Percentiles rank a stretch among this genome's conserved stretches.
Conservation (phyloP, 306 rosid genomes). For the Cyclanthera cordifolia region DNA sequence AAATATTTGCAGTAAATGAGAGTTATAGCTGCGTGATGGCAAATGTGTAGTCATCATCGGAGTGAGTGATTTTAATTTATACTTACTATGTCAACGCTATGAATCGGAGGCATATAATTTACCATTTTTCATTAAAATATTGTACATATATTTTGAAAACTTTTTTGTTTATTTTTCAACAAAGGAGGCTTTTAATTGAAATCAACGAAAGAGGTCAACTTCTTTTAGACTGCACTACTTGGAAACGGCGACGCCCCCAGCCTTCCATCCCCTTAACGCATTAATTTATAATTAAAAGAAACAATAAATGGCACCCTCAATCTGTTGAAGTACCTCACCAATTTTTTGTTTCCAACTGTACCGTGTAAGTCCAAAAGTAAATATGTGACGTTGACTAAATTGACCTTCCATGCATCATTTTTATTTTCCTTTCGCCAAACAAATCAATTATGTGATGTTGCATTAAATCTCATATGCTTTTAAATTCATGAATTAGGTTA, state of each 20-base stretch:
- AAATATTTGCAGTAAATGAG: neutral
- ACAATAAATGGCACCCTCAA: neutral
- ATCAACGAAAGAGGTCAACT: conserved; percentile 5
- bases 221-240: neutral
- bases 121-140: neutral
- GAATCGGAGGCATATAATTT: neutral
- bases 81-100: neutral
- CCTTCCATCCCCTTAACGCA: neutral
- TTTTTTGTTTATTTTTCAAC: no score
- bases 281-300: conserved; percentile 2
- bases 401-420: no score
- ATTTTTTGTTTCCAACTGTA: neutral
- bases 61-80: neutral
- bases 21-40: neutral
- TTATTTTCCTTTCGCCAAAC: no score
- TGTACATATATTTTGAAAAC: no score
- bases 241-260: neutral
- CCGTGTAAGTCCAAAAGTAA: no score
- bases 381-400: no score
- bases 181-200: neutral
- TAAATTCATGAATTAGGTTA: no score
- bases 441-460: no score
- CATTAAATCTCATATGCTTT: no score
- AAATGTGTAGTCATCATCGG: neutral
- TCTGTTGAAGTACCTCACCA: neutral